phyloP scores from a whole-genome alignment of 768 basidiomycete genomes.

The Tephrocybe rancida region DNA sequence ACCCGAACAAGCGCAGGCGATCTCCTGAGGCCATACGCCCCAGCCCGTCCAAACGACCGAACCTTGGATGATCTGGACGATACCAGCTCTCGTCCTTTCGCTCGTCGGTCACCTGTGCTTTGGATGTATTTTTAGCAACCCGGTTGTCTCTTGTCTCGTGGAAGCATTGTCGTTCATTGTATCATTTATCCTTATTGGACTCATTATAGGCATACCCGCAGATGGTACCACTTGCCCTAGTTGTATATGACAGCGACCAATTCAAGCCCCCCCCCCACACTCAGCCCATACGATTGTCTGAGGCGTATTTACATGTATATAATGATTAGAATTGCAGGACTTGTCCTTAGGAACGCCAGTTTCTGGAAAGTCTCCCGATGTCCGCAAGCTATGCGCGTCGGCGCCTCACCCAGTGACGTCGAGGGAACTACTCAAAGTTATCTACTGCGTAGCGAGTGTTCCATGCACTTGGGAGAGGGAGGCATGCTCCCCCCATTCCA shows the following conservation, averaged over 20 bases:
- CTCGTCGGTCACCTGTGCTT: neutral
- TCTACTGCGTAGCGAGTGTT: too few relatives aligned
- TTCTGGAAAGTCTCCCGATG: too few relatives aligned
- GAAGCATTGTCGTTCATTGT: conserved; percentile 15
- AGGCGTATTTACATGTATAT: too few relatives aligned
- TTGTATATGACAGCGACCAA: neutral
- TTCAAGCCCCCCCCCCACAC: neutral
- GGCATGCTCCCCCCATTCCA: too few relatives aligned
- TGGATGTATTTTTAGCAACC: conserved; percentile 18
- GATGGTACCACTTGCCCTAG: neutral
- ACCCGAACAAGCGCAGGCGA: conserved; percentile 24
- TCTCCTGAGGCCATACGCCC: conserved; percentile 21
- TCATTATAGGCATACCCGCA: conserved; percentile 3
- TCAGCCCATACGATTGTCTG: too few relatives aligned
- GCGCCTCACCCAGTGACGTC: too few relatives aligned
- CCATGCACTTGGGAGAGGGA: too few relatives aligned
- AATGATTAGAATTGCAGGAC: too few relatives aligned
- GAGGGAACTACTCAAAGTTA: too few relatives aligned
- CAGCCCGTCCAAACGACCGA: conserved; percentile 21
- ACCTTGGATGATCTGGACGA: conserved; percentile 13
- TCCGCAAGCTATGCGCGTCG: too few relatives aligned
- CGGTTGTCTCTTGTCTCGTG: conserved; percentile 2
- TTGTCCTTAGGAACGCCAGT: too few relatives aligned
- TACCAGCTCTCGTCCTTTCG: neutral
- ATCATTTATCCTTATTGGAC: conserved; percentile 19